A percentile compares a stretch with the other conserved stretches of the same genome.
These are phyloP conservation scores for Dendrocalamus latiflorus DNA, from an alignment of 202 grass and related monocot species.

Conservation along the genomic window DNA sequence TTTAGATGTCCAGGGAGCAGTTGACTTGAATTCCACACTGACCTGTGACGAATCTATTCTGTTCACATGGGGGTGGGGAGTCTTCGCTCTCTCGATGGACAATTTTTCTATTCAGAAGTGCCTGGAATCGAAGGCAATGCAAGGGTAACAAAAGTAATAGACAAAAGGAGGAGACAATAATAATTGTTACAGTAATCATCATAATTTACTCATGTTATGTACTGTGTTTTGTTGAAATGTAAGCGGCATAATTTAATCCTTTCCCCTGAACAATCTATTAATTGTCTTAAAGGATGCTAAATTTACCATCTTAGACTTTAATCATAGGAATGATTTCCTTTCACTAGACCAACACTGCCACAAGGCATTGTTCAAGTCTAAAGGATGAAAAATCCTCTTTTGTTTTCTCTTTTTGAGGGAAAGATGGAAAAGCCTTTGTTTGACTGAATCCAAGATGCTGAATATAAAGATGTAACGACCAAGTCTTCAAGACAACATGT, in stretches of 20 bases:
- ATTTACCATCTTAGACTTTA: background rate
- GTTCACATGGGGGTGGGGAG: constrained; percentile 27
- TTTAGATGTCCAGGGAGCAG: background rate
- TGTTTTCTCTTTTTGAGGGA: background rate
- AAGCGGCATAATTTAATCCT: background rate
- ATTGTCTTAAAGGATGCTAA: background rate
- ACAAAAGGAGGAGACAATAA: background rate
- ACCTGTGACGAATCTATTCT: background rate
- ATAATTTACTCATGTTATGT: background rate
- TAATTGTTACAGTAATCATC: background rate
- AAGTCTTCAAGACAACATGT: constrained; percentile 3
- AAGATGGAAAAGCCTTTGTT: background rate
- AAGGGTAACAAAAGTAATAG: background rate
- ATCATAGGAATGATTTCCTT: background rate
- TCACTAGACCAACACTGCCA: background rate
- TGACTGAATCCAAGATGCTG: constrained; percentile 27
- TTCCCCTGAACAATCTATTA: background rate
- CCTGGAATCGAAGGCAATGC: constrained; percentile 15
- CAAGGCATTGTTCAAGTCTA: background rate
- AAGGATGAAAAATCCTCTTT: constrained; percentile 1
- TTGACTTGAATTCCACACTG: constrained; percentile 34
- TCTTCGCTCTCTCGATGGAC: background rate
- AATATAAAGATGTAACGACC: constrained; percentile 12
- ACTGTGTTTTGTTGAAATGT: background rate
- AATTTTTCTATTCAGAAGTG: constrained; percentile 17